Conservation (phyloP, 2,329 filamentous ascomycete species). For the Davidsoniella virescens region DNA sequence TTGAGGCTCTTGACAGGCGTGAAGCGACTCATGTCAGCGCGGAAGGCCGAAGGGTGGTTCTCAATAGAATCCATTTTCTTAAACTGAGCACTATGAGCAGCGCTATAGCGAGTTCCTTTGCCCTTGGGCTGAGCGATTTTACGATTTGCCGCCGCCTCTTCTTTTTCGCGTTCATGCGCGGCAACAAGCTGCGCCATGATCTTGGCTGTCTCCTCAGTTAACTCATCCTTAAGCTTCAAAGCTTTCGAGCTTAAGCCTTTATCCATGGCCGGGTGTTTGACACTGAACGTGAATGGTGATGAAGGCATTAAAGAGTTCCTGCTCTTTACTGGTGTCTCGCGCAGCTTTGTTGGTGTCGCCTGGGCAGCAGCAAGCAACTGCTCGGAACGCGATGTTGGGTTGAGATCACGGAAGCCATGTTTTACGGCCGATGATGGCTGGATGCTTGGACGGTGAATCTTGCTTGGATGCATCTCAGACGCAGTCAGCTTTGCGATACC, state of each 20-base stretch:
- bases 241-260: slow-evolving; percentile 44
- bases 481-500: slow-evolving; percentile 52
- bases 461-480: slow-evolving; percentile 85
- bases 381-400: slow-evolving; percentile 8
- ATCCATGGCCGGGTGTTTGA: slow-evolving; percentile 30
- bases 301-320: slow-evolving; percentile 28
- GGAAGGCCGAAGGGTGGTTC: slow-evolving; percentile 65
- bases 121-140: slow-evolving; percentile 69
- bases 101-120: slow-evolving; percentile 64
- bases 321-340: slow-evolving; percentile 43
- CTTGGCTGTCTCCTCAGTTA: slow-evolving; percentile 53
- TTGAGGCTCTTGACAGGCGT: slow-evolving; percentile 25
- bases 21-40: slow-evolving; percentile 37
- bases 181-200: slow-evolving; percentile 54
- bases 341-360: slow-evolving; percentile 17
- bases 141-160: slow-evolving; percentile 32
- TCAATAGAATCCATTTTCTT: slow-evolving; percentile 97
- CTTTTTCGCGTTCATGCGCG: slow-evolving; percentile 39
- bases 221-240: slow-evolving; percentile 44
- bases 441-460: slow-evolving; percentile 59
- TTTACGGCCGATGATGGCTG: slow-evolving; percentile 64
- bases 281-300: slow-evolving; percentile 51
- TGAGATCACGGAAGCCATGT: slow-evolving; percentile 68
- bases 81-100: slow-evolving; percentile 74
- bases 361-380: slow-evolving; percentile 24